Percentiles rank a stretch among this genome's conserved stretches.
phyloP scores from a whole-genome alignment of 2,329 filamentous ascomycete species.

The Stagonosporopsis chrysanthemi region DNA sequence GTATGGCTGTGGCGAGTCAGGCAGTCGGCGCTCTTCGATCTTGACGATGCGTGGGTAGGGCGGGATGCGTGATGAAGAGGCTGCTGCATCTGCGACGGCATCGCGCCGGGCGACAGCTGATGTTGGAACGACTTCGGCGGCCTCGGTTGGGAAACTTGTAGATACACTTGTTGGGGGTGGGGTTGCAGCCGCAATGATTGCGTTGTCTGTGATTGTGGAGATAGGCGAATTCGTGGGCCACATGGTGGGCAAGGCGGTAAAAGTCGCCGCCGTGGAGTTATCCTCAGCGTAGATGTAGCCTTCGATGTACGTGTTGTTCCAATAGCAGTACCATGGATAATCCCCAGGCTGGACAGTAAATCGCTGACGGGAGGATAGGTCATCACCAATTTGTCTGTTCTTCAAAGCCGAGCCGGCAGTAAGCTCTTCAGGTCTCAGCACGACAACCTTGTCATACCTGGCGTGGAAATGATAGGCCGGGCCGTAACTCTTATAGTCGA shows the following conservation, averaged over 20 bases:
- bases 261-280: constrained; percentile 52
- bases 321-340: constrained; percentile 73
- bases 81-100: constrained; percentile 27
- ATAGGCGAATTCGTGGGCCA: constrained; percentile 32
- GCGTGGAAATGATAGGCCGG: constrained; percentile 70
- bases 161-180: constrained; percentile 14
- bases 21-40: constrained; percentile 68
- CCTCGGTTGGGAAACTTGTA: constrained; percentile 15
- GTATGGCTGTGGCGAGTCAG: constrained; percentile 60
- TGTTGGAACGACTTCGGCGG: constrained; percentile 13
- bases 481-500: constrained; percentile 62
- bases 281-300: constrained; percentile 70
- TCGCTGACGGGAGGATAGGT: constrained; percentile 45
- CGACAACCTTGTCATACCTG: constrained; percentile 70
- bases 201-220: constrained; percentile 20
- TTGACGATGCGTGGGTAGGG: constrained; percentile 68
- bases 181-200: constrained; percentile 18
- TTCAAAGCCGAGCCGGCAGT: constrained; percentile 31
- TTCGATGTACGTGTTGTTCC: constrained; percentile 72
- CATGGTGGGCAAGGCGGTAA: constrained; percentile 37
- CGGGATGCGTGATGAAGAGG: constrained; percentile 32
- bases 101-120: constrained; percentile 24
- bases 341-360: constrained; percentile 62
- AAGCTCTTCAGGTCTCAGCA: constrained; percentile 55
- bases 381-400: constrained; percentile 26